These are phyloP conservation scores for Zasmidium citrigriseum DNA, from an alignment of 2,329 filamentous ascomycete genomes.

Conservation along the genomic window DNA sequence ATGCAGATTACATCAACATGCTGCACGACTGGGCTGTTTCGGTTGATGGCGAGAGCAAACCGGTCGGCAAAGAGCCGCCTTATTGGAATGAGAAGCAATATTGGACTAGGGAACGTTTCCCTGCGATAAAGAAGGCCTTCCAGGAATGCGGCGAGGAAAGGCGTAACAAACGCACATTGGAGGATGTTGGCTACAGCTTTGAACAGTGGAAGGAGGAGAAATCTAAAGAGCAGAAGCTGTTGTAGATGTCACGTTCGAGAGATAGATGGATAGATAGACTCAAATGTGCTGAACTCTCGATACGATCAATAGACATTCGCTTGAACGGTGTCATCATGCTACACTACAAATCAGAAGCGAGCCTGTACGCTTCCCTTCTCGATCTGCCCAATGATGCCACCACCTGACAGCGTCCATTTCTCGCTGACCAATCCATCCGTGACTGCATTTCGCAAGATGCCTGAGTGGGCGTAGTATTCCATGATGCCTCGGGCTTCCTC, in stretches of 20 bases:
- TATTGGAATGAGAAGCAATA: constrained; percentile 70
- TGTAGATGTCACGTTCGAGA: not conserved
- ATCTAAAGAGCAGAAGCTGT: constrained; percentile 5
- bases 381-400: constrained; percentile 82
- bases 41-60: constrained; percentile 37
- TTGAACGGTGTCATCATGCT: not conserved
- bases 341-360: constrained; percentile 31
- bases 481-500: constrained; percentile 75
- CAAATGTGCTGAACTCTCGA: not conserved
- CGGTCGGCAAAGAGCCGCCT: constrained; percentile 64
- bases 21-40: constrained; percentile 62
- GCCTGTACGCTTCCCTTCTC: constrained; percentile 64
- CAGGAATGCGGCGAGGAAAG: constrained; percentile 62
- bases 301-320: not conserved
- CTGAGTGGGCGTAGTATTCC: constrained; percentile 92
- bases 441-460: constrained; percentile 70
- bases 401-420: constrained; percentile 80
- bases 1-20: constrained; percentile 70
- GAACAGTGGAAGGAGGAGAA: constrained; percentile 33
- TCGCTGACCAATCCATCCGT: constrained; percentile 72
- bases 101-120: constrained; percentile 71
- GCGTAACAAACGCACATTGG: constrained; percentile 60
- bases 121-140: constrained; percentile 72
- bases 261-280: not conserved
- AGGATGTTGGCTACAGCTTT: constrained; percentile 64